Evolutionary conservation across 2,329 filamentous ascomycete species (phyloP), one percentile per base, ranked within the genome.

Genomic region (Akanthomyces muscarius): DNA sequence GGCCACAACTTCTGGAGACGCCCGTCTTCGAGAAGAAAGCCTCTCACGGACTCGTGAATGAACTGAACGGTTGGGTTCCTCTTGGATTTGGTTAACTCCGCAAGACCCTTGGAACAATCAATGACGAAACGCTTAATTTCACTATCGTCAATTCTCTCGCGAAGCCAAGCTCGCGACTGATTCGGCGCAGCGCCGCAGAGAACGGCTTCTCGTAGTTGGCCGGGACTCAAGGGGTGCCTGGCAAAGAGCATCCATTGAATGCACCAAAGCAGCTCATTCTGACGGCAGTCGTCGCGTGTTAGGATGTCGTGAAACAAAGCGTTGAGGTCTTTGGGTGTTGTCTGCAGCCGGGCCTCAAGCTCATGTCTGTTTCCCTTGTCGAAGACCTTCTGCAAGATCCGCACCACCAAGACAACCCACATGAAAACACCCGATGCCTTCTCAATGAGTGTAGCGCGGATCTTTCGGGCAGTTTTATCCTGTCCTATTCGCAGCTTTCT

Each of bases 221-320:
- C 65, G 0, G 71, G 77, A 0, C 47, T 72, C 0, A 86, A 61
- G 0, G 83, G 80, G 0, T 70, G 66, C 6, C 68, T 72, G 0
- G 84, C 75, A 25, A 78, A 86, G 0, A 87, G 72, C 0, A 88
- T 72, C 80, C 80, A 86, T 21, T 64, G 76, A 1, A 87, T 64
- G 36, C 78, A 84, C 0, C 82, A 65, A 0, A 77, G 62, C 0
- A 86, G 65, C 0, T 75, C 70, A 0, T 79, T 71, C 52, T 71
- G 71, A 5, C 82, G 74, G 0, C 73, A 41, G 0, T 60, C 23
- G 57, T 88, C 83, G 14, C 81, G 75, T 0, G 64, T 76, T 2
- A 87, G 63, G 0, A 87, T 82, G 14, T 82, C 71, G 3, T 72
- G 73, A 63, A 88, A 87, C 0, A 88, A 66, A 0, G 80, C 72